phyloP scores from a whole-genome alignment of 2,329 filamentous ascomycete genomes.

The Talaromyces sp. region DNA sequence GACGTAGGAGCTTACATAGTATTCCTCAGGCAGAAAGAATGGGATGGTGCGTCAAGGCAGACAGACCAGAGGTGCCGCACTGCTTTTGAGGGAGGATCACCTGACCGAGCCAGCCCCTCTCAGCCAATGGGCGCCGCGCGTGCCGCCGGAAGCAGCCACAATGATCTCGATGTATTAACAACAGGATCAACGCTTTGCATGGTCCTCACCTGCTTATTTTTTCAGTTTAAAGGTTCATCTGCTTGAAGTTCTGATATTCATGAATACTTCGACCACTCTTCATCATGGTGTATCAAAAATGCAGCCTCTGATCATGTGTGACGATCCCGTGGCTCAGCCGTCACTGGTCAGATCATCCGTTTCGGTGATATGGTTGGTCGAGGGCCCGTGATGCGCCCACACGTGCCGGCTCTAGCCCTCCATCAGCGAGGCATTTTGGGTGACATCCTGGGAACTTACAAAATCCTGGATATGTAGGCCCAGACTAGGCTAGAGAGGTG shows the following conservation, averaged over 20 bases:
- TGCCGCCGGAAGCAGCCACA: neutral
- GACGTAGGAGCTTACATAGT: slow-evolving; percentile 24
- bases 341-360: slow-evolving; percentile 2
- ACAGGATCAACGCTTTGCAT: neutral
- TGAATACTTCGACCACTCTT: neutral
- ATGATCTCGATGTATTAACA: neutral
- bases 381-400: slow-evolving; percentile 13
- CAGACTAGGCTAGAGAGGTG: neutral
- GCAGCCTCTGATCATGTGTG: slow-evolving; percentile 33
- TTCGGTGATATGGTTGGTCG: slow-evolving; percentile 26
- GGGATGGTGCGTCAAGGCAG: slow-evolving; percentile 20
- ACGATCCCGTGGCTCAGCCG: slow-evolving; percentile 37
- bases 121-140: slow-evolving; percentile 13
- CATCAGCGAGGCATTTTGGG: slow-evolving; percentile 9
- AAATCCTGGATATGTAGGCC: slow-evolving; percentile 11
- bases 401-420: slow-evolving; percentile 22
- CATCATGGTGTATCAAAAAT: neutral
- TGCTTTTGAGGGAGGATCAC: slow-evolving; percentile 26
- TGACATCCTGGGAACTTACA: slow-evolving; percentile 7
- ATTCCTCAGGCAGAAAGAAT: slow-evolving; percentile 22
- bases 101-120: slow-evolving; percentile 25
- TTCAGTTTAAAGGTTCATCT: neutral
- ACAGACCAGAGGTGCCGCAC: slow-evolving; percentile 26
- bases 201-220: neutral
- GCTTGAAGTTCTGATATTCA: neutral